Conservation (phyloP, 139 green algal species). For the Auxenochlorella protothecoides region DNA sequence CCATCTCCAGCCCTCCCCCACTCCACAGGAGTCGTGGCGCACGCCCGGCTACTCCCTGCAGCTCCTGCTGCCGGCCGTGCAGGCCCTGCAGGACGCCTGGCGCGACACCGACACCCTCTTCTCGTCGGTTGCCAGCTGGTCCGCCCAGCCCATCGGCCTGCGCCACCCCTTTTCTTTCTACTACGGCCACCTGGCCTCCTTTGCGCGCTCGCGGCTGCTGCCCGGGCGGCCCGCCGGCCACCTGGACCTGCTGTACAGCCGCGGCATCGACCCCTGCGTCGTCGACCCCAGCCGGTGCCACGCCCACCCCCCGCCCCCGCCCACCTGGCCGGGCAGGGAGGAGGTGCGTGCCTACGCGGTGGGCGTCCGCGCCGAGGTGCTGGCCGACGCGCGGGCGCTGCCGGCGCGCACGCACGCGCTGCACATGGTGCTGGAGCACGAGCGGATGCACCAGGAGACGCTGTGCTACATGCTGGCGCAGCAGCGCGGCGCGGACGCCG, state of each 20-base stretch:
- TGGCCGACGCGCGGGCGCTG: not conserved
- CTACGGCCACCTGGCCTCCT: constrained; percentile 28
- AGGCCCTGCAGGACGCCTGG: constrained; percentile 37
- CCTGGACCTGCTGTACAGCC: constrained; percentile 38
- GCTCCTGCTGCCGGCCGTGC: constrained; percentile 26
- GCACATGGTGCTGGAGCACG: constrained; percentile 33
- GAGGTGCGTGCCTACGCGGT: constrained; percentile 26
- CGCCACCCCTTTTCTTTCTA: constrained; percentile 44
- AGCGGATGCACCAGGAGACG: constrained; percentile 56
- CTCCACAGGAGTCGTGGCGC: constrained; percentile 16
- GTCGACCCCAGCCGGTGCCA: constrained; percentile 41
- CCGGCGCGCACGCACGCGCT: constrained; percentile 9
- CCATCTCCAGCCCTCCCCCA: not conserved
- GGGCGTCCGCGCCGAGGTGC: not conserved
- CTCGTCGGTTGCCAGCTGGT: constrained; percentile 31
- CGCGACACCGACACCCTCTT: constrained; percentile 44
- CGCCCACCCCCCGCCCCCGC: constrained; percentile 32
- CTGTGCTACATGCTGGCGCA: constrained; percentile 55
- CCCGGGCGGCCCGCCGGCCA: not conserved
- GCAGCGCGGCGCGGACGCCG: constrained; percentile 6
- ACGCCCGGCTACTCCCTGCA: constrained; percentile 28
- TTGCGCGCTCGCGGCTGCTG: constrained; percentile 26
- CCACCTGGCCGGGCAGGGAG: constrained; percentile 26
- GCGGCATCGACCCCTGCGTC: constrained; percentile 51
- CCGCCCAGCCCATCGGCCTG: constrained; percentile 39